Evolutionary conservation across 495 filamentous ascomycete species (phyloP), one percentile per base, ranked within the genome.

Genomic region (Baudoinia panamericana): DNA sequence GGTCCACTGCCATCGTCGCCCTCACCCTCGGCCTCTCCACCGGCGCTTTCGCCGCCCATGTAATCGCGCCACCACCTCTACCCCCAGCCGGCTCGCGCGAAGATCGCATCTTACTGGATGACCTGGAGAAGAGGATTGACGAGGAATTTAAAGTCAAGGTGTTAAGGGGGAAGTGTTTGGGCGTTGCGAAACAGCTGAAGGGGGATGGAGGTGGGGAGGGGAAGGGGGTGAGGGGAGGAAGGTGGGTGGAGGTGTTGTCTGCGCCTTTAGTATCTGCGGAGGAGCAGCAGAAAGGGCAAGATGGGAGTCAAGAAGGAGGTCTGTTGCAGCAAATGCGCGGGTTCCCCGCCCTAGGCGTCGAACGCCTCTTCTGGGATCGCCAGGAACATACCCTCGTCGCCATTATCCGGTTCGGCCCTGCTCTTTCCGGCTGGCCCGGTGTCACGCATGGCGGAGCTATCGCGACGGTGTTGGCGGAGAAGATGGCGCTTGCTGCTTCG

Each of bases 381-480:
- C 62, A 62, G 29, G 65, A 65, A 26, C 54, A 65, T 30, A 60
- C 60, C 43, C 45, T 69, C 3, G 45, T 71, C 27, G 68, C 60
- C 41, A 56, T 88, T 12, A 62, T 86, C 13, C 79, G 62, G 55
- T 70, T 88, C 28, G 83, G 83, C 22, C 31, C 55, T 0, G 72
- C 64, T 11, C 52, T 76, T 16, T 63, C 73, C 23, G 82, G 84
- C 2, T 87, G 80, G 79, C 82, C 81, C n/a, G 71, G 70, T 2
- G 63, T 84, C 16, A 73, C 79, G 36, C 84, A 92, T 60, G 84
- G 84, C 13, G 84, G 84, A 13, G 65, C 68, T 2, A 64, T 84
- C 26, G 82, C 75, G 3, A 85, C 79, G 0, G 53, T 85, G 6
- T 56, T 87, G 23, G 79, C 84, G 55, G 83, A 92, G 60, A 63